phyloP scores from a whole-genome alignment of 1,139 yeast genomes.

The Magnusiomyces paraingens region DNA sequence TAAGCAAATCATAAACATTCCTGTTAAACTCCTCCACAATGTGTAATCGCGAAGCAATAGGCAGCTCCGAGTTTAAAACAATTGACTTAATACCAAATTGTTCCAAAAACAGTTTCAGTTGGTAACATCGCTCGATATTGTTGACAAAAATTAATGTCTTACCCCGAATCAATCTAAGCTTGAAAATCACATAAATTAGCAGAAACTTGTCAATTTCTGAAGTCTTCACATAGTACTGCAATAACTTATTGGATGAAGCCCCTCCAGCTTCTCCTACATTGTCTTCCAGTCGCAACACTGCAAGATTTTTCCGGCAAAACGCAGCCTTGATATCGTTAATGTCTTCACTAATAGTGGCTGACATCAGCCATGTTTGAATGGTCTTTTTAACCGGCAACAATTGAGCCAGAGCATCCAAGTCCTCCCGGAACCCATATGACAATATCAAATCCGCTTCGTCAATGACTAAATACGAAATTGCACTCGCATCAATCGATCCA shows the following conservation, averaged over 20 bases:
- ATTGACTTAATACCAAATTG: constrained; percentile 91
- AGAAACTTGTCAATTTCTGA: constrained; percentile 89
- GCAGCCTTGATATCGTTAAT: constrained; percentile 65
- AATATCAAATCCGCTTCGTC: constrained; percentile 94
- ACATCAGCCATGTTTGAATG: constrained; percentile 88
- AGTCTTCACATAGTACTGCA: constrained; percentile 82
- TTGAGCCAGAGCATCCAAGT: constrained; percentile 54
- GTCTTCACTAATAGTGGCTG: constrained; percentile 91
- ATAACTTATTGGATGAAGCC: constrained; percentile 42
- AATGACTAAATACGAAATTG: constrained; percentile 66
- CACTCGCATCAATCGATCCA: constrained; percentile 36
- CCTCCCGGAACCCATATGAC: constrained; percentile 88
- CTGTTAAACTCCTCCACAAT: constrained; percentile 94
- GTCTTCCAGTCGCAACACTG: constrained; percentile 61
- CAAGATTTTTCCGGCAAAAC: constrained; percentile 75
- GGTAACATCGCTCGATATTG: constrained; percentile 90
- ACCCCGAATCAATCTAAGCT: constrained; percentile 81
- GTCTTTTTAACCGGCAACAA: constrained; percentile 65
- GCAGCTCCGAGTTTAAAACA: constrained; percentile 86
- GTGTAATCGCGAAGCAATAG: constrained; percentile 86
- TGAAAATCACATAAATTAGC: constrained; percentile 84
- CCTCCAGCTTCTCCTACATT: constrained; percentile 39
- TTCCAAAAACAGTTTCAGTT: constrained; percentile 82
- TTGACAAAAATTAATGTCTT: constrained; percentile 89
- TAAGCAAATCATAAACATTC: constrained; percentile 75